These are phyloP conservation scores for Suillus occidentalis DNA, from an alignment of 768 basidiomycete species.

Conservation along the genomic window DNA sequence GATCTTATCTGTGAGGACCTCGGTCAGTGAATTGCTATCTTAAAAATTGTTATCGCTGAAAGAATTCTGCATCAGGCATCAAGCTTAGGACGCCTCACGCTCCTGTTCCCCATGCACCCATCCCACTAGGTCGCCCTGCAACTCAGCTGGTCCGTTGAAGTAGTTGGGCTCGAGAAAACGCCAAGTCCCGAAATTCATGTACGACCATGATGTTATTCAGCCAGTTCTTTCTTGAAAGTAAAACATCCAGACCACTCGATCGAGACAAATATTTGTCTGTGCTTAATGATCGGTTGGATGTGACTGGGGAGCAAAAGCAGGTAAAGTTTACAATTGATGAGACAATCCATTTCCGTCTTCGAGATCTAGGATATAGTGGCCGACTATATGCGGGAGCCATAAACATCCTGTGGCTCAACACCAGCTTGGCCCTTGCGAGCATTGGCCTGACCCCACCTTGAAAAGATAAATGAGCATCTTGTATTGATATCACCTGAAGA, in stretches of 20 bases:
- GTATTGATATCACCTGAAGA: constrained; percentile 1
- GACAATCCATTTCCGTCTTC: neutral
- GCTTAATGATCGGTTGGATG: neutral
- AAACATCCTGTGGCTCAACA: constrained; percentile 55
- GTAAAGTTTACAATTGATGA: neutral
- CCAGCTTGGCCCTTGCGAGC: constrained; percentile 82
- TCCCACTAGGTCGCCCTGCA: constrained; percentile 50
- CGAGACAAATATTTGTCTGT: neutral
- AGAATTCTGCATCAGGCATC: constrained; percentile 41
- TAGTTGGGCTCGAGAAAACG: neutral
- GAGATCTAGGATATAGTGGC: neutral
- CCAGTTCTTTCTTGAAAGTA: neutral
- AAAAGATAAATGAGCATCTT: constrained; percentile 7
- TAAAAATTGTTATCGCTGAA: constrained; percentile 10
- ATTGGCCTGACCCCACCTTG: constrained; percentile 83
- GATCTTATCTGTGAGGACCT: constrained; percentile 61
- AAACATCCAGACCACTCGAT: neutral
- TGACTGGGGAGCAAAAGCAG: neutral
- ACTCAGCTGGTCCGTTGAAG: constrained; percentile 38
- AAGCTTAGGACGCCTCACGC: constrained; percentile 65
- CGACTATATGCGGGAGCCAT: neutral
- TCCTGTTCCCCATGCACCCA: constrained; percentile 66
- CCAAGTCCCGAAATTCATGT: neutral
- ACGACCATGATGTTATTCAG: neutral
- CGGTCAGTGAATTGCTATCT: constrained; percentile 38